Evolutionary conservation across 73 alveolate genomes (phyloP).

Genomic region (Paramecium pentaurelia): DNA sequence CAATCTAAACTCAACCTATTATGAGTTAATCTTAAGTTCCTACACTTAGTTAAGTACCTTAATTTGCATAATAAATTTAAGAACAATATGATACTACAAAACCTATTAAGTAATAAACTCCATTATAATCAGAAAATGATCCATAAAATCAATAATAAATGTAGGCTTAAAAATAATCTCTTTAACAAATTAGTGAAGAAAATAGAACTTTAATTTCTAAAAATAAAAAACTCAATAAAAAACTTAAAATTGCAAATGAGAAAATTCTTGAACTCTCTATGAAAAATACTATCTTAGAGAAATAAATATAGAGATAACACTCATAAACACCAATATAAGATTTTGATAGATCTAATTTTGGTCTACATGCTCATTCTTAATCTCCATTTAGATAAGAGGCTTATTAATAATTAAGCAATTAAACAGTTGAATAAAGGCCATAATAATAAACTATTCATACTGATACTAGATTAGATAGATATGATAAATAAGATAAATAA

Average conservation of each 20-base stretch:
- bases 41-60: neutral
- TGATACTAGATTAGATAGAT: neutral
- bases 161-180: slow-evolving; percentile 9
- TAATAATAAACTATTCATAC: neutral
- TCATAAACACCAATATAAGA: neutral
- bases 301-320: neutral
- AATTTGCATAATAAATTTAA: neutral
- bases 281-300: neutral
- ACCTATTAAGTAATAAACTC: neutral
- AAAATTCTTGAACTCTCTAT: slow-evolving; percentile 34
- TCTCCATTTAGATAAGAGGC: neutral
- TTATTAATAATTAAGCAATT: neutral
- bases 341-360: neutral
- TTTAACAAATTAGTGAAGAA: slow-evolving; percentile 8
- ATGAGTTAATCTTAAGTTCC: neutral
- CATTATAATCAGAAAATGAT: neutral
- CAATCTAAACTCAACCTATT: neutral
- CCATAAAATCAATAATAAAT: neutral
- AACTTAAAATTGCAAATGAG: slow-evolving; percentile 42
- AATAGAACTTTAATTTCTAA: neutral
- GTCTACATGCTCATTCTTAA: neutral
- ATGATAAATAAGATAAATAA: neutral
- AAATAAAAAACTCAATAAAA: neutral
- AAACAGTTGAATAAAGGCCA: neutral
- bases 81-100: neutral